Conservation (phyloP, 1,284 basidiomycete genomes). For the Ceratobasidium sp. region DNA sequence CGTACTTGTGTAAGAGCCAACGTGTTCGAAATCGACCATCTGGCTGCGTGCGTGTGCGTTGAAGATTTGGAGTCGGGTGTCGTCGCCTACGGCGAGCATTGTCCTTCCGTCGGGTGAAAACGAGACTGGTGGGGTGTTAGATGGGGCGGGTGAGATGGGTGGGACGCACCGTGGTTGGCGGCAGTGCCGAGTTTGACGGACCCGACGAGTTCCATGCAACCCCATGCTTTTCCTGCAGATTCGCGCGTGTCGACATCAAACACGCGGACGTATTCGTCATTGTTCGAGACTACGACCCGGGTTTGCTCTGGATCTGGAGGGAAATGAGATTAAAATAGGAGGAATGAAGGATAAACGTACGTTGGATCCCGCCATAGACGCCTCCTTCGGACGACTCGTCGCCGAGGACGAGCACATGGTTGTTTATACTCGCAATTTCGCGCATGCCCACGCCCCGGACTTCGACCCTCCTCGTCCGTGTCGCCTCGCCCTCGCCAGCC, state of each 20-base stretch:
- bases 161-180: conserved; percentile 72
- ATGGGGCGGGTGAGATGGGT: conserved; percentile 53
- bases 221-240: conserved; percentile 52
- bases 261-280: conserved; percentile 82
- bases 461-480: conserved; percentile 16
- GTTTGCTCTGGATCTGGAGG: conserved; percentile 88
- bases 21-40: conserved; percentile 49
- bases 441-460: conserved; percentile 9
- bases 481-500: conserved; percentile 6
- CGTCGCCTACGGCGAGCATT: conserved; percentile 85
- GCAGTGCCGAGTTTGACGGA: conserved; percentile 73
- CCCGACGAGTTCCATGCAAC: conserved; percentile 60
- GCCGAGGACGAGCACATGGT: conserved; percentile 41
- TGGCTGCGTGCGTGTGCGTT: conserved; percentile 27
- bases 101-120: conserved; percentile 88
- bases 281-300: conserved; percentile 84
- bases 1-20: conserved; percentile 63
- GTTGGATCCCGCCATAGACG: conserved; percentile 18
- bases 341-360: background rate
- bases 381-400: conserved; percentile 23
- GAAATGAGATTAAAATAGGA: conserved; percentile 59
- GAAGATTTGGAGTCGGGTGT: conserved; percentile 58
- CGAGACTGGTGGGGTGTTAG: conserved; percentile 67
- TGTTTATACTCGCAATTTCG: conserved; percentile 33
- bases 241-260: conserved; percentile 72